These are phyloP conservation scores for Penicillium expansum DNA, from an alignment of 2,329 filamentous ascomycete genomes.

Conservation along the genomic window DNA sequence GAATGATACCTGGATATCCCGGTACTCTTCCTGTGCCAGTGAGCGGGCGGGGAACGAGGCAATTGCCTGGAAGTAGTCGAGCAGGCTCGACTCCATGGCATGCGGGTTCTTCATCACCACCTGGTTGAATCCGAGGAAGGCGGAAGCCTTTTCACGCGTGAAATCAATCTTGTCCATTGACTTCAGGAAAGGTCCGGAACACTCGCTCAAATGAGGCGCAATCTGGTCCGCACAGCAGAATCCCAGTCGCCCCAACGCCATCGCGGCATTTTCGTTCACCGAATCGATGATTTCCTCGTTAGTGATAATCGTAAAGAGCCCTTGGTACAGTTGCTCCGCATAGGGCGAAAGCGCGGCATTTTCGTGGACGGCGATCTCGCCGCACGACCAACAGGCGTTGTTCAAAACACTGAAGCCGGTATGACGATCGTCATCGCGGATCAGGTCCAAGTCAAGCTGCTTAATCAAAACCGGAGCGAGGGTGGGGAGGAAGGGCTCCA, in stretches of 20 bases:
- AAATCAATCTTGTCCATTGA: constrained; percentile 81
- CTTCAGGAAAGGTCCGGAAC: constrained; percentile 76
- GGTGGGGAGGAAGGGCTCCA: constrained; percentile 69
- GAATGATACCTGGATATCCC: constrained; percentile 67
- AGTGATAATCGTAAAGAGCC: constrained; percentile 76
- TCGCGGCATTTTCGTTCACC: constrained; percentile 89
- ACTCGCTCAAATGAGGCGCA: constrained; percentile 73
- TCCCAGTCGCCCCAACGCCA: constrained; percentile 84
- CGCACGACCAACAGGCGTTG: constrained; percentile 96
- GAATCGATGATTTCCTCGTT: constrained; percentile 83
- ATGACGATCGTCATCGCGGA: constrained; percentile 76
- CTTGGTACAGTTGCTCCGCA: constrained; percentile 71
- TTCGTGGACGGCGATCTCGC: constrained; percentile 83
- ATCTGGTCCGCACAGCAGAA: constrained; percentile 73
- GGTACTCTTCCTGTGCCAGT: constrained; percentile 58
- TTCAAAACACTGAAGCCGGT: constrained; percentile 89
- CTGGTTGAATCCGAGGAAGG: constrained; percentile 84
- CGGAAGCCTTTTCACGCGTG: constrained; percentile 91
- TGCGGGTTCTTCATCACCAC: constrained; percentile 83
- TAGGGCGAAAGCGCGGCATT: constrained; percentile 71
- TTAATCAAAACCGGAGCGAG: constrained; percentile 77
- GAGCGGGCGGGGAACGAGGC: constrained; percentile 65
- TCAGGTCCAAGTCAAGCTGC: constrained; percentile 78
- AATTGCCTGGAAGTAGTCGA: constrained; percentile 80
- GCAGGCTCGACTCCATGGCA: constrained; percentile 82